Base-by-base conservation (phyloP, 139 green algal species). In the Marvania coccoides region DNA sequence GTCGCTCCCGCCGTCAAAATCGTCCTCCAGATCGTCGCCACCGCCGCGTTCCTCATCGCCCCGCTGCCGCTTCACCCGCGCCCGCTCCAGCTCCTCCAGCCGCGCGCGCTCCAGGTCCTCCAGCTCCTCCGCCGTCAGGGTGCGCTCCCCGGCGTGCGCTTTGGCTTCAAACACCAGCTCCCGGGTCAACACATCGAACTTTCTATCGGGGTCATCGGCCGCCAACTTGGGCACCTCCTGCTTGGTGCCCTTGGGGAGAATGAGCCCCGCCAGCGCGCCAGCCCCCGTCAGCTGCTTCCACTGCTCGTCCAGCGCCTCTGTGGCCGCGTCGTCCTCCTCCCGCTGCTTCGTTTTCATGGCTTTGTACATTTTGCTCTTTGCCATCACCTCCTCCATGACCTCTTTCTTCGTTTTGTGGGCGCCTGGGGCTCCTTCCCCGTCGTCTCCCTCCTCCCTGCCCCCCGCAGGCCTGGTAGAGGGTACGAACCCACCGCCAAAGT, bases 301-400 rank as follows among this genome's bases (percentile, higher is more conserved):
- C 3, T 75, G 47, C 3, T 56, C 61, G 73, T 98, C 89, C 58
- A 98, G 83, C 30, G 74, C 56, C 7, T 89, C 83, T 40, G 85
- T 83, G 29, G 80, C 76, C 2, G 81, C 73, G 70, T 91, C 75
- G 75, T 96, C 93, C 55, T 89, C 88, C 62, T 97, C 93, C 58
- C 83, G 83, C 78, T 97, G 84, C 67, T 87, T 72, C 23, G 77
- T 66, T 65, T 83, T 87, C 56, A 82, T 64, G 6, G 88, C 88
- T 65, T 89, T 88, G 77, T 71, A 79, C 4, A 67, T 67, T 74
- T 96, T 96, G 79, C 82, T 93, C 80, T 97, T 97, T 36, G 88
- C 88, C 33, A 98, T 97, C 45, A 98, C 73, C 84, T 98, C 93
- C 65, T 94, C 89, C 93, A 98, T 98, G 5, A 97, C 79, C 84